Conservation (phyloP, 129 eudicot genomes). For the Scalesia atractyloides region DNA sequence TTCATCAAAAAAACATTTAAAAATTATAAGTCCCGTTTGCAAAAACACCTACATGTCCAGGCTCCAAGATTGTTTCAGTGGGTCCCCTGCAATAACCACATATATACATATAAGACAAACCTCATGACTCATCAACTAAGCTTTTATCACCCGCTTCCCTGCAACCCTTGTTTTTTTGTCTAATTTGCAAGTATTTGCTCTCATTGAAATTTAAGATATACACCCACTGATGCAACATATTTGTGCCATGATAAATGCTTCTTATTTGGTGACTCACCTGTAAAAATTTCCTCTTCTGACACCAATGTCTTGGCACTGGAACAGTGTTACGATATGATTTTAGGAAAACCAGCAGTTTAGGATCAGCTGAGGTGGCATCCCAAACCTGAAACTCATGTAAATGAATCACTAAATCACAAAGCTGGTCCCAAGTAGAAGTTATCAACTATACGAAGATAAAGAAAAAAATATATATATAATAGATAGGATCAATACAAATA, state of each 20-base stretch:
- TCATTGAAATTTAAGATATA: constrained; percentile 16
- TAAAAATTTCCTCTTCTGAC: constrained; percentile 90
- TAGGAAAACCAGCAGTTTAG: constrained; percentile 84
- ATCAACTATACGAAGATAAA: background rate
- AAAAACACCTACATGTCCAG: constrained; percentile 87
- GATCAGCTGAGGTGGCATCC: constrained; percentile 98
- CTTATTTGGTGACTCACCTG: constrained; percentile 60
- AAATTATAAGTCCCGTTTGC: constrained; percentile 45
- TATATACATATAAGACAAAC: constrained; percentile 98
- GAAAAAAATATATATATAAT: too few species aligned
- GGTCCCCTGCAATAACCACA: constrained; percentile 99
- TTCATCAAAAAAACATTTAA: constrained; percentile 41
- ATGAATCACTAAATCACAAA: background rate
- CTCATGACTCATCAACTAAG: constrained; percentile 63
- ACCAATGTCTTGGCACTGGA: constrained; percentile 99
- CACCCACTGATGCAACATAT: constrained; percentile 14
- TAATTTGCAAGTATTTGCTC: constrained; percentile 22
- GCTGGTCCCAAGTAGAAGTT: constrained; percentile 6
- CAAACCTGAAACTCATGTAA: constrained; percentile 65
- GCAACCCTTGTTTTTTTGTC: constrained; percentile 32
- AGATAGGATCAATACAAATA: too few species aligned
- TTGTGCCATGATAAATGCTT: background rate
- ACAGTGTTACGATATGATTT: constrained; percentile 94
- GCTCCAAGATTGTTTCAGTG: constrained; percentile 89
- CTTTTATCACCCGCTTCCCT: constrained; percentile 55